Evolutionary conservation across 139 green algal species (phyloP).

Genomic region (Coccomyxa sp.): DNA sequence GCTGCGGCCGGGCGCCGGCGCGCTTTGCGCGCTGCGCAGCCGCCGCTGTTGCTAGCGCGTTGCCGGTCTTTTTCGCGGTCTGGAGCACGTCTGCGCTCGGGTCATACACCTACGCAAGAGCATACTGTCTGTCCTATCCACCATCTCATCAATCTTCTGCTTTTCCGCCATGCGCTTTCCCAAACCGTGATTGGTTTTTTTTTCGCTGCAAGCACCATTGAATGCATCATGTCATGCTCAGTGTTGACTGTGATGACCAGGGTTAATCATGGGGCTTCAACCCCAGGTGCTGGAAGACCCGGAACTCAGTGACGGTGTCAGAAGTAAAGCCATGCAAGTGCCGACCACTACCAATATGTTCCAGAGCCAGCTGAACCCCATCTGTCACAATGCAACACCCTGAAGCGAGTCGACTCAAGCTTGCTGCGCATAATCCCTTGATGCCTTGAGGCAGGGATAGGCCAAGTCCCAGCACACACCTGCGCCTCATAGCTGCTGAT

Average conservation of each 20-base stretch:
- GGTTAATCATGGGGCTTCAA: too few species aligned
- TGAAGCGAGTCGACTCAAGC: too few species aligned
- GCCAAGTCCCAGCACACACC: neutral
- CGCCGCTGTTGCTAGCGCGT: neutral
- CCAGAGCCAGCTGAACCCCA: neutral
- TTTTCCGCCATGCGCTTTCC: neutral
- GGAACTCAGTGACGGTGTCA: too few species aligned
- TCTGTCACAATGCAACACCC: too few species aligned
- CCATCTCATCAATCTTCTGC: neutral
- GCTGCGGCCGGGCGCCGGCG: too few species aligned
- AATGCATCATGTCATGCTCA: too few species aligned
- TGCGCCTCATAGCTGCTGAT: conserved; percentile 24
- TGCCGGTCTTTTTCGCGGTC: neutral
- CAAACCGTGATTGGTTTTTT: neutral
- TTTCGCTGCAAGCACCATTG: neutral
- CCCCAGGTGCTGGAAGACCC: too few species aligned
- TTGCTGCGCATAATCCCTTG: neutral
- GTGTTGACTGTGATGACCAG: too few species aligned
- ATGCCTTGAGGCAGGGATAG: neutral
- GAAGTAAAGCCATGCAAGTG: neutral
- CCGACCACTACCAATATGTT: neutral
- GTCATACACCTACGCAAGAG: neutral
- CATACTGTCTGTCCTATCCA: neutral
- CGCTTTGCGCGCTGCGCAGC: neutral
- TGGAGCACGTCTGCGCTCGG: neutral